Base-by-base conservation (phyloP, 768 basidiomycete genomes). In the Strobilomyces confusus region DNA sequence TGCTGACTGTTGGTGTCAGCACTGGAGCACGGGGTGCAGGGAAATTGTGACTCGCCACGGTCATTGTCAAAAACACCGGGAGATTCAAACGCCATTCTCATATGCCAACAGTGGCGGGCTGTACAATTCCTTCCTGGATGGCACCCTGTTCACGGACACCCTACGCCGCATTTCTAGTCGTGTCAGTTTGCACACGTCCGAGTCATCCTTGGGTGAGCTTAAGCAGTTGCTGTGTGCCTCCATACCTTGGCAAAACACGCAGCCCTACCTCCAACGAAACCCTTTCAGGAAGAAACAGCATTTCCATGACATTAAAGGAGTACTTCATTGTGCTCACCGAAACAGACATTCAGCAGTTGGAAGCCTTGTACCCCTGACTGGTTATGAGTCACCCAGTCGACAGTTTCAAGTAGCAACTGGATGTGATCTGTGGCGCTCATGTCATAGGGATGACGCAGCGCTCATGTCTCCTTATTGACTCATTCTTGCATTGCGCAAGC, bases 181-280 rank as follows among this genome's bases (percentile, higher is more conserved):
- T 78, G 80, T 4, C 71, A 74, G 19, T 80, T 81, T 50, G 67
- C 73, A 1, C 65, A 71, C n/a, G 78, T 84, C 4, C 78, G 82
- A 6, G 61, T 85, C 4, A 78, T 88, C 30, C 77, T 82, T 30
- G 82, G 83, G 84, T 84, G 60, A 19, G 74, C 64, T 23, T 42
- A 19, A 40, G 25, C 2, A 26, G 20, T 48, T 51, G 41, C 53
- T 41, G 44, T 49, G 25, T 48, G n/a, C 14, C 0, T 34, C 22
- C 41, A 29, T 50, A 32, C 33, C 41, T 47, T 20, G 44, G 49
- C 36, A 8, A 29, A 34, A 38, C n/a, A 44, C 22, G n/a, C 49
- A 74, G 84, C 2, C 70, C 82, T 0, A 82, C 81, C 3, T 79
- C 81, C 8, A 83, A 87, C 46, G 83, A 86, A 61, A 81, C 84